These are phyloP conservation scores for Pterocarpus macrocarpus DNA, from an alignment of 306 rosid genomes.

Conservation along the genomic window DNA sequence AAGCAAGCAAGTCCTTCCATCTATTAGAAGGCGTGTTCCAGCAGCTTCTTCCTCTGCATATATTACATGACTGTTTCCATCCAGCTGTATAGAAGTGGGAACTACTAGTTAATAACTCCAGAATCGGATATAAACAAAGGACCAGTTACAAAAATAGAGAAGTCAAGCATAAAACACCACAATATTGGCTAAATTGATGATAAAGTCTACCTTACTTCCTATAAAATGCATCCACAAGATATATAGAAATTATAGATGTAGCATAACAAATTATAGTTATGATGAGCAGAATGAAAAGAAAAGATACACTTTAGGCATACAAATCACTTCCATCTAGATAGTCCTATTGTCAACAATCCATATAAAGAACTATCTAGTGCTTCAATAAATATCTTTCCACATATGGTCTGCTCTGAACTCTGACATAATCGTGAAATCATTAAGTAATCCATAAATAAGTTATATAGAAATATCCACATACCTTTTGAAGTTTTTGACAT, in stretches of 20 bases:
- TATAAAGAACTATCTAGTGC: not conserved
- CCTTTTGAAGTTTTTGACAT: not conserved
- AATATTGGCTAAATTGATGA: not conserved
- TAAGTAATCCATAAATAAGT: conserved; percentile 25
- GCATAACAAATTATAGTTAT: conserved; percentile 1
- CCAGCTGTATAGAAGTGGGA: conserved; percentile 73
- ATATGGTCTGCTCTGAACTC: conserved; percentile 15
- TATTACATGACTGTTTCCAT: conserved; percentile 97
- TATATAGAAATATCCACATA: not conserved
- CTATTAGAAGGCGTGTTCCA: conserved; percentile 97
- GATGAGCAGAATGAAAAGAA: conserved; percentile 5
- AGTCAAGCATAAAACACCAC: conserved; percentile 19
- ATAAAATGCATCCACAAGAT: not conserved
- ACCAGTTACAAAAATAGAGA: not conserved
- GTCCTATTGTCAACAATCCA: not conserved
- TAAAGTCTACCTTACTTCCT: not conserved
- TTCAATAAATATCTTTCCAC: conserved; percentile 3
- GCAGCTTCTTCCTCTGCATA: conserved; percentile 99
- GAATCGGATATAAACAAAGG: conserved; percentile 29
- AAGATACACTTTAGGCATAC: conserved; percentile 21
- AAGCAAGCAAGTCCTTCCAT: conserved; percentile 99
- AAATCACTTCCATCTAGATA: not conserved
- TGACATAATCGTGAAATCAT: conserved; percentile 24
- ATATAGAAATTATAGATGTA: conserved; percentile 16
- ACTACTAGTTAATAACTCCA: conserved; percentile 45